phyloP scores from a whole-genome alignment of 768 basidiomycete species.

The Mycena haematopus region DNA sequence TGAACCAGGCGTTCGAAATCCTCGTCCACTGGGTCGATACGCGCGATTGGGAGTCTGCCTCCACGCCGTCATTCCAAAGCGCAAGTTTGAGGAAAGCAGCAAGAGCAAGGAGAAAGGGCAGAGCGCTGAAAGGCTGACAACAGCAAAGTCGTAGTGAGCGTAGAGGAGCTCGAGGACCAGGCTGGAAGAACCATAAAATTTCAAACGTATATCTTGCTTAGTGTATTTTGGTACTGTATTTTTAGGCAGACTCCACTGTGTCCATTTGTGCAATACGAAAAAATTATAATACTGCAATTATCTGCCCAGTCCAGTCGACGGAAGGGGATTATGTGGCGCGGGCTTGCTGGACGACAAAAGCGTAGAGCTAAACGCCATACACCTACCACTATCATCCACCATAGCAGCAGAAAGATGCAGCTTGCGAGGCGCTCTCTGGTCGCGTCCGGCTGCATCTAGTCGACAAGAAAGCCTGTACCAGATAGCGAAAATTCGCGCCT shows the following conservation, averaged over 20 bases:
- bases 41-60: conserved; percentile 87
- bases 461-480: too few species aligned
- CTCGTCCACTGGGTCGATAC: conserved; percentile 88
- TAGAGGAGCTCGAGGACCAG: conserved; percentile 28
- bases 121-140: conserved; percentile 19
- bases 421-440: too few species aligned
- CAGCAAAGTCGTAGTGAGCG: conserved; percentile 20
- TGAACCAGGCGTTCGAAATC: conserved; percentile 97
- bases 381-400: too few species aligned
- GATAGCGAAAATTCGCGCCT: too few species aligned
- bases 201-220: conserved; percentile 13
- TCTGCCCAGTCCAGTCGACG: too few species aligned
- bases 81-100: conserved; percentile 72
- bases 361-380: too few species aligned
- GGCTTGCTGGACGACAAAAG: too few species aligned
- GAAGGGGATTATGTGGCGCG: too few species aligned
- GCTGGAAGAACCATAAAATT: conserved; percentile 4
- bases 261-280: neutral
- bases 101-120: conserved; percentile 29
- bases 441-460: too few species aligned
- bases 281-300: too few species aligned
- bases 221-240: conserved; percentile 19
- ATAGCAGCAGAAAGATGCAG: too few species aligned
- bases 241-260: neutral
- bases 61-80: conserved; percentile 86